phyloP scores from a whole-genome alignment of 306 rosid genomes.

The Corylus americana region DNA sequence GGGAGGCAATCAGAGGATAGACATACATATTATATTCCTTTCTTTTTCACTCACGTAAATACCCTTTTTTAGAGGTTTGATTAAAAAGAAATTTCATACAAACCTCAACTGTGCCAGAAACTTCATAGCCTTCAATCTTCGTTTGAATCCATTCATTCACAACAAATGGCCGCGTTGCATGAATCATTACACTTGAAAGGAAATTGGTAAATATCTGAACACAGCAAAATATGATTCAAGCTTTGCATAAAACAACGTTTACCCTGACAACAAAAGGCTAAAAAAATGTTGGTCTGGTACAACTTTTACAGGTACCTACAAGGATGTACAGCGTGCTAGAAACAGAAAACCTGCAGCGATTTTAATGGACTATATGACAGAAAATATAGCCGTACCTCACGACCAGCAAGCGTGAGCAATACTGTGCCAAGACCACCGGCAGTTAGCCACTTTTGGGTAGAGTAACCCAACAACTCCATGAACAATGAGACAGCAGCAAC shows the following conservation, averaged over 20 bases:
- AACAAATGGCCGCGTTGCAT: constrained; percentile 90
- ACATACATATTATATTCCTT: not conserved
- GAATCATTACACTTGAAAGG: constrained; percentile 96
- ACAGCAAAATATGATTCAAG: constrained; percentile 36
- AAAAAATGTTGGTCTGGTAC: constrained; percentile 1
- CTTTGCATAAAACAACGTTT: constrained; percentile 23
- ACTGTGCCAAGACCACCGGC: constrained; percentile 99
- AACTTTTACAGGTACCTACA: constrained; percentile 17
- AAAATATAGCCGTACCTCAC: constrained; percentile 68
- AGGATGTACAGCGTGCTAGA: constrained; percentile 13
- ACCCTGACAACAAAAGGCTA: constrained; percentile 16
- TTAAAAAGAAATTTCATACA: constrained; percentile 36
- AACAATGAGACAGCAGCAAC: constrained; percentile 94
- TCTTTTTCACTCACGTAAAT: not conserved
- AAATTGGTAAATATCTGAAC: constrained; percentile 94
- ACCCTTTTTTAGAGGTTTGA: not conserved
- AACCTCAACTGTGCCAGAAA: constrained; percentile 98
- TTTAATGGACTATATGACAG: constrained; percentile 25
- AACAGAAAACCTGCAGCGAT: constrained; percentile 13
- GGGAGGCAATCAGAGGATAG: constrained; percentile 10
- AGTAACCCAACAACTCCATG: constrained; percentile 97
- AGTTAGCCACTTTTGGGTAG: constrained; percentile 96
- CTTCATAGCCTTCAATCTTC: constrained; percentile 96
- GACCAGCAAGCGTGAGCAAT: constrained; percentile 92
- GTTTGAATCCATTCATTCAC: constrained; percentile 95